Conservation (phyloP, 2,329 filamentous ascomycete genomes). For the Xylaria sp. region DNA sequence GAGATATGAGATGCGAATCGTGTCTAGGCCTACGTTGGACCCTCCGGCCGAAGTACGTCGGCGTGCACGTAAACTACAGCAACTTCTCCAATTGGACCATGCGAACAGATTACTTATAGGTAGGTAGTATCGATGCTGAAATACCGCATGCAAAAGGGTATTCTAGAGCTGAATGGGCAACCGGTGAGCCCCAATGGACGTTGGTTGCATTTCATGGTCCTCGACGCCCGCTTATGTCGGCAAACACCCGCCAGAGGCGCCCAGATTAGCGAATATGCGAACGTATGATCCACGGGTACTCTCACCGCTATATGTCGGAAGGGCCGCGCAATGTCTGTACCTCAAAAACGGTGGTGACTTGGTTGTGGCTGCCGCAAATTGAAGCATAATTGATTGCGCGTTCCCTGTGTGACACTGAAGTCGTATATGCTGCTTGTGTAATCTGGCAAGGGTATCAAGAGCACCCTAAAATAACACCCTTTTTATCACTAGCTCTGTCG, state of each 20-base stretch:
- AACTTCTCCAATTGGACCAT: constrained; percentile 5
- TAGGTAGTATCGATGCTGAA: background rate
- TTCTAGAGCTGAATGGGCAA: background rate
- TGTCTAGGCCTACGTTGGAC: constrained; percentile 6
- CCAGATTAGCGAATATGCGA: background rate
- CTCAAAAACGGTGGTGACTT: constrained; percentile 8
- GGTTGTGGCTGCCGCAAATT: constrained; percentile 12
- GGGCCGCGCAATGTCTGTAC: constrained; percentile 21
- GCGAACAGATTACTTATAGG: constrained; percentile 10
- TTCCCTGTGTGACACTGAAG: constrained; percentile 33
- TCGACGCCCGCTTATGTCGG: background rate
- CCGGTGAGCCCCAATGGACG: background rate
- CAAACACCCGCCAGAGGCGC: constrained; percentile 1
- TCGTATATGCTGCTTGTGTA: constrained; percentile 12
- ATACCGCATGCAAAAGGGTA: background rate
- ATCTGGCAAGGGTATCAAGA: background rate
- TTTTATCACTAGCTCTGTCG: background rate
- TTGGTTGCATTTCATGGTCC: background rate
- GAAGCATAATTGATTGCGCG: constrained; percentile 28
- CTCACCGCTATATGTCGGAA: constrained; percentile 23
- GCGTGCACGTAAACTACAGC: constrained; percentile 1
- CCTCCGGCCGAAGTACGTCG: constrained; percentile 2
- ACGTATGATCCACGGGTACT: constrained; percentile 3
- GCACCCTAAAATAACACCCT: background rate
- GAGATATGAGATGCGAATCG: constrained; percentile 21